A percentile compares a stretch with the other conserved stretches of the same genome.
phyloP scores from a whole-genome alignment of 176 grass and related monocot genomes.

The Aegilops sharonensis region DNA sequence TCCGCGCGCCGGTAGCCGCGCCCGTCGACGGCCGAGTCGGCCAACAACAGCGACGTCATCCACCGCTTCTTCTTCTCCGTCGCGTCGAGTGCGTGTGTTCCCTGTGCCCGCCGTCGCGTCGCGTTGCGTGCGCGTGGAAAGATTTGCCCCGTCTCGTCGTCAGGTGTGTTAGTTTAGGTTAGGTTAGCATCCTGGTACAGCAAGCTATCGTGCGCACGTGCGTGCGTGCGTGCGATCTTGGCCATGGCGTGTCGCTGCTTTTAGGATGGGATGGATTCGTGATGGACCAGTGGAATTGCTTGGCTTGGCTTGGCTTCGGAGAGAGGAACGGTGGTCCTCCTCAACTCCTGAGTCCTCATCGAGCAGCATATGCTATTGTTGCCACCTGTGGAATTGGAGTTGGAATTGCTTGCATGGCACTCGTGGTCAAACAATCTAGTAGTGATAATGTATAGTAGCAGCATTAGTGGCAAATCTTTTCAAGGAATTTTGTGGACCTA shows the following conservation, averaged over 20 bases:
- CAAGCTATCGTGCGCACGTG: not conserved
- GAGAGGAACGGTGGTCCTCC: not conserved
- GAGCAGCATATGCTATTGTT: too few species aligned
- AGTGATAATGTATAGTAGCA: not conserved
- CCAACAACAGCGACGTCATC: not conserved
- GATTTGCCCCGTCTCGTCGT: not conserved
- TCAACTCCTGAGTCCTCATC: not conserved
- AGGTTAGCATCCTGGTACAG: not conserved
- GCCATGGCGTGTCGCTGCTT: not conserved
- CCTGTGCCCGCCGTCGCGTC: not conserved
- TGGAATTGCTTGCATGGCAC: not conserved
- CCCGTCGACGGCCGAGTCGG: too few species aligned
- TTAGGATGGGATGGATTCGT: not conserved
- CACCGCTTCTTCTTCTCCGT: not conserved
- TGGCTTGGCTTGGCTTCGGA: too few species aligned
- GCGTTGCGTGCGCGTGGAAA: not conserved
- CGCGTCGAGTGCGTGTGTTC: not conserved
- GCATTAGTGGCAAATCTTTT: not conserved
- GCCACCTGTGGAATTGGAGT: not conserved
- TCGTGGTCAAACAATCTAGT: not conserved
- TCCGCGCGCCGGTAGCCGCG: conserved; percentile 22
- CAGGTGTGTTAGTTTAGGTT: not conserved
- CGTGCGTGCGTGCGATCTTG: not conserved
- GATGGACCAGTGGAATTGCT: not conserved
- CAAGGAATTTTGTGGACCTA: not conserved